phyloP scores from a whole-genome alignment of 495 filamentous ascomycete genomes.

The Penicillium tannophilum region DNA sequence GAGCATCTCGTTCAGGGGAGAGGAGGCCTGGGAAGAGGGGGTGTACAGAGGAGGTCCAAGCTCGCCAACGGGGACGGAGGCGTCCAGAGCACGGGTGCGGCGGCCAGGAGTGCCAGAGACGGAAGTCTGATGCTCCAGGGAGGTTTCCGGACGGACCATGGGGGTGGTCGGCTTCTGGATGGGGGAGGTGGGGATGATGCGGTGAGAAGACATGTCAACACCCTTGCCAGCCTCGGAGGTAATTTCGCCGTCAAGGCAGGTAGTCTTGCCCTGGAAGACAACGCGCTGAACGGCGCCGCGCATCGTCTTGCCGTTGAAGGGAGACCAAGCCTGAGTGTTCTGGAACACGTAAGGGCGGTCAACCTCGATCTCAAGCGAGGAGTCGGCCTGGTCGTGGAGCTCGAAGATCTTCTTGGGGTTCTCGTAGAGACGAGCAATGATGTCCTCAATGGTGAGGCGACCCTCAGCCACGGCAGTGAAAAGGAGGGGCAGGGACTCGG shows the following conservation, averaged over 20 bases:
- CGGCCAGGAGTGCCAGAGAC: constrained; percentile 45
- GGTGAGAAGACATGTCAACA: constrained; percentile 76
- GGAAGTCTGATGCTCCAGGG: constrained; percentile 48
- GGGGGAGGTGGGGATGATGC: constrained; percentile 58
- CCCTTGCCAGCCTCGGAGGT: constrained; percentile 60
- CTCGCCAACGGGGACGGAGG: constrained; percentile 45
- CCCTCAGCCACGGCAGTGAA: constrained; percentile 79
- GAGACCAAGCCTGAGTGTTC: constrained; percentile 64
- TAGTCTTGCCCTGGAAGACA: constrained; percentile 74
- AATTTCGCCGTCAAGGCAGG: constrained; percentile 73
- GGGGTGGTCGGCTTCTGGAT: constrained; percentile 53
- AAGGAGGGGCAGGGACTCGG: constrained; percentile 75
- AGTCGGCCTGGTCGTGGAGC: constrained; percentile 78
- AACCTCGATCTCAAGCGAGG: constrained; percentile 75
- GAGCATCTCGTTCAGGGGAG: constrained; percentile 68
- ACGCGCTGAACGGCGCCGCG: constrained; percentile 76
- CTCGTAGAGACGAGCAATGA: constrained; percentile 70
- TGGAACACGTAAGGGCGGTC: constrained; percentile 64
- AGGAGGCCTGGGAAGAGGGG: constrained; percentile 47
- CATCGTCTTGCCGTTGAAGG: constrained; percentile 71
- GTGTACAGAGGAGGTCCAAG: constrained; percentile 54
- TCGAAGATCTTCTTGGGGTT: constrained; percentile 87
- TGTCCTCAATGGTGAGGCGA: constrained; percentile 71
- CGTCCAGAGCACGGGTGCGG: constrained; percentile 31
- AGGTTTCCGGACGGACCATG: constrained; percentile 47